These are phyloP conservation scores for Dictyostelium purpureum DNA, from an alignment of 78 protist genomes.

Conservation along the genomic window DNA sequence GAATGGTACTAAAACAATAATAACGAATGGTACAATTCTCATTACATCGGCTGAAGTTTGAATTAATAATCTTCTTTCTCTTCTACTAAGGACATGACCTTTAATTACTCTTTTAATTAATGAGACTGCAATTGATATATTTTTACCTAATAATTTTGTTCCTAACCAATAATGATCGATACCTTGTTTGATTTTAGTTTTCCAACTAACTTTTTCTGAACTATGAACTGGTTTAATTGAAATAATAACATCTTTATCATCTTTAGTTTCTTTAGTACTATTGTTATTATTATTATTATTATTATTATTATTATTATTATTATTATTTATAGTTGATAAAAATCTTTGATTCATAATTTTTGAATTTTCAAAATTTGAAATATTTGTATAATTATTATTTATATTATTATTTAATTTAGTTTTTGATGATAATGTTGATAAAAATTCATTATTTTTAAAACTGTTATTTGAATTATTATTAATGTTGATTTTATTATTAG, in stretches of 20 bases:
- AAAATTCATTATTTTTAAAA: background rate
- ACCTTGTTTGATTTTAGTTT: conserved; percentile 10
- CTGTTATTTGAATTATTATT: background rate
- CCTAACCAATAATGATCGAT: conserved; percentile 75
- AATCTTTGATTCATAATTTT: background rate
- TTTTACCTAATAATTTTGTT: conserved; percentile 71
- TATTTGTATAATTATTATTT: no score
- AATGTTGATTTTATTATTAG: background rate
- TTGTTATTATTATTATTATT: background rate
- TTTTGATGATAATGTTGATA: background rate
- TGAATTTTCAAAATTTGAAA: no score
- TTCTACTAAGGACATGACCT: conserved; percentile 70
- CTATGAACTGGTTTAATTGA: conserved; percentile 21
- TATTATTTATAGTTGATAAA: background rate
- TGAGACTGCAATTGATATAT: conserved; percentile 22
- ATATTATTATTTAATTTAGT: no score
- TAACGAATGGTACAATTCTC: conserved; percentile 78
- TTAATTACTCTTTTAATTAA: conserved; percentile 38
- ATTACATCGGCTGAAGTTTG: conserved; percentile 70
- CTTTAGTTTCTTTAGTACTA: background rate
- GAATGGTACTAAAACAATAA: conserved; percentile 74
- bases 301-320: background rate
- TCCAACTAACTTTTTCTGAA: conserved; percentile 20
- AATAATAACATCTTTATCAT: conserved; percentile 21
- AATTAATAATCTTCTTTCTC: conserved; percentile 66